Conservation (phyloP, 768 basidiomycete species). For the Nidularia pulvinata region DNA sequence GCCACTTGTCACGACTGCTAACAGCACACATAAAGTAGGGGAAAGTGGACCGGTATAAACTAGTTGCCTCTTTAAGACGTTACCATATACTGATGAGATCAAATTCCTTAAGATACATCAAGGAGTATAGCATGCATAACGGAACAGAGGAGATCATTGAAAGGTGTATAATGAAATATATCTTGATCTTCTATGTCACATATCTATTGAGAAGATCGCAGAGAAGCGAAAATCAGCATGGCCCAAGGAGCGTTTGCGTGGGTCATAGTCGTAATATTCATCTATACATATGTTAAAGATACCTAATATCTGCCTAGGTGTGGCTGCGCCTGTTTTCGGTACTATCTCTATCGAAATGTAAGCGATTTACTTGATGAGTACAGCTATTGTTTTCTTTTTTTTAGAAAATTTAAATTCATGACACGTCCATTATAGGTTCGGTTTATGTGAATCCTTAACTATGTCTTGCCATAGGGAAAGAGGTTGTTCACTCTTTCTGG, state of each 20-base stretch:
- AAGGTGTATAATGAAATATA: constrained; percentile 14
- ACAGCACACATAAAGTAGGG: constrained; percentile 34
- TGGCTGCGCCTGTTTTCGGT: constrained; percentile 59
- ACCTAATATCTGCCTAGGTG: too few species aligned
- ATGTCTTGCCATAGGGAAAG: too few species aligned
- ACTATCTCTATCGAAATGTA: constrained; percentile 48
- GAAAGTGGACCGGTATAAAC: constrained; percentile 30
- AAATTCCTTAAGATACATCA: constrained; percentile 4
- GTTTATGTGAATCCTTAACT: background rate
- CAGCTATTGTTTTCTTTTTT: background rate
- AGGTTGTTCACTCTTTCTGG: too few species aligned
- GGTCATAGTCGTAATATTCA: constrained; percentile 28
- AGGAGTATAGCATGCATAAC: constrained; percentile 12
- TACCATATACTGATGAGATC: background rate
- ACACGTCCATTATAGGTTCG: background rate
- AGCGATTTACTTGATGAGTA: constrained; percentile 45
- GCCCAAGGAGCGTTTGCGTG: constrained; percentile 54
- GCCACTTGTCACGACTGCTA: constrained; percentile 46
- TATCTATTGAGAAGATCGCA: constrained; percentile 52
- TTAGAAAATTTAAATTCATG: background rate
- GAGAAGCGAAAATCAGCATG: constrained; percentile 53
- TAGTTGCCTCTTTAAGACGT: background rate
- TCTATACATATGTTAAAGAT: too few species aligned
- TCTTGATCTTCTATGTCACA: background rate
- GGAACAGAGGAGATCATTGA: constrained; percentile 31